phyloP scores from a whole-genome alignment of 164 flowering plant genomes.

The Malania oleifera region DNA sequence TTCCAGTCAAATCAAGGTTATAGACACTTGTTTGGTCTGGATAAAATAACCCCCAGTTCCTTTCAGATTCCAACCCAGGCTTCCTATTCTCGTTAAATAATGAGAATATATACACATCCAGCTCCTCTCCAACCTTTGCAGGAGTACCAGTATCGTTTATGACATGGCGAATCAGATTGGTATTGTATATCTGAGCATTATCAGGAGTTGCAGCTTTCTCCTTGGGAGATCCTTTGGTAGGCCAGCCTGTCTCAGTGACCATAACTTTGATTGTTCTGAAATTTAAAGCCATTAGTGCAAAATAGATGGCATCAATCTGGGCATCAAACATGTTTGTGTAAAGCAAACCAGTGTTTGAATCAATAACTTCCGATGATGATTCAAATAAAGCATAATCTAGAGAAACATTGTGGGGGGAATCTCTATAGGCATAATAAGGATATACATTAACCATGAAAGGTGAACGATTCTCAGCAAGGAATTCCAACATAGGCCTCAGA shows the following conservation, averaged over 20 bases:
- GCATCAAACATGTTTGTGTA: conserved; percentile 96
- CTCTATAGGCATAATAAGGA: conserved; percentile 89
- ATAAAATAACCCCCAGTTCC: conserved; percentile 96
- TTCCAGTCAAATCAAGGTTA: conserved; percentile 70
- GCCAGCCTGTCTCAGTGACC: conserved; percentile 99
- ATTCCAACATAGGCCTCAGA: conserved; percentile 72
- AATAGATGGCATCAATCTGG: conserved; percentile 84
- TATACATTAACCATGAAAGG: conserved; percentile 90
- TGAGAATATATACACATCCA: conserved; percentile 79
- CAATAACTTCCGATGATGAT: conserved; percentile 77
- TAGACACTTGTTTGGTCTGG: conserved; percentile 91
- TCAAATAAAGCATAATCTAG: conserved; percentile 81
- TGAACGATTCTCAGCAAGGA: conserved; percentile 81
- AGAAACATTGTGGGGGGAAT: conserved; percentile 60
- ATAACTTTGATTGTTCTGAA: conserved; percentile 66
- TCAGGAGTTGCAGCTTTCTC: conserved; percentile 92
- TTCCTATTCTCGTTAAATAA: conserved; percentile 96
- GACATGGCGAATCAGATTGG: conserved; percentile 77
- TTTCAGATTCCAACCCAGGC: conserved; percentile 91
- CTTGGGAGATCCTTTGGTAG: conserved; percentile 79
- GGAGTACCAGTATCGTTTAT: conserved; percentile 79
- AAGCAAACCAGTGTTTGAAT: conserved; percentile 84
- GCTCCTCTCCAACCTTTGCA: conserved; percentile 69
- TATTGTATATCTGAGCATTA: conserved; percentile 86
- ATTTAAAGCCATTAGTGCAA: conserved; percentile 66